phyloP scores from a whole-genome alignment of 495 filamentous ascomycete species.

The Trichoderma orchidacearum region DNA sequence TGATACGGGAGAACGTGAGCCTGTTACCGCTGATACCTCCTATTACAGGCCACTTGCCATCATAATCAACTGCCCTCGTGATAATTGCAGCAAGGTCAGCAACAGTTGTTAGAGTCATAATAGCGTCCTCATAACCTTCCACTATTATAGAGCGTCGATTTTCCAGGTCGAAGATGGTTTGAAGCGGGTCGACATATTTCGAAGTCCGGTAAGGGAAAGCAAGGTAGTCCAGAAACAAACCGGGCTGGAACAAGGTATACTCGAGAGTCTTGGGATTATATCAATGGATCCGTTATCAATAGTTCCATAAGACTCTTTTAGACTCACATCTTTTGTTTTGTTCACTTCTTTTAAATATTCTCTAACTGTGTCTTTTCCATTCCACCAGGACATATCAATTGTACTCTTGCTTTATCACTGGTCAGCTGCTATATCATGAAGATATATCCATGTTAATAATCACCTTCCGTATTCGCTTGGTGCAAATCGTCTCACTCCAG shows the following conservation, averaged over 20 bases:
- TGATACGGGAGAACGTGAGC: conserved; percentile 24
- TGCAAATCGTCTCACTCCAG: conserved; percentile 42
- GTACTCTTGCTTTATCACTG: conserved; percentile 25
- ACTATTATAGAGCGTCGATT: conserved; percentile 34
- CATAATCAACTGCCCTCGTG: conserved; percentile 34
- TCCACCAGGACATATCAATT: too few relatives aligned
- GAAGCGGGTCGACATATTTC: conserved; percentile 29
- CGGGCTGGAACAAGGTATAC: conserved; percentile 44
- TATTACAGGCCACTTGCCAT: conserved; percentile 41
- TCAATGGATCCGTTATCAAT: background rate
- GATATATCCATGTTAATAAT: too few relatives aligned
- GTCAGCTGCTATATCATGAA: conserved; percentile 40
- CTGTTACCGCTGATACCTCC: conserved; percentile 37
- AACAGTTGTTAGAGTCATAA: conserved; percentile 32
- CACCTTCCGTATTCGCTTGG: conserved; percentile 29
- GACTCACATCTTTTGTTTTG: conserved; percentile 4
- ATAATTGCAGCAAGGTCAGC: conserved; percentile 36
- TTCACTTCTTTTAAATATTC: too few relatives aligned
- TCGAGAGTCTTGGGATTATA: conserved; percentile 32
- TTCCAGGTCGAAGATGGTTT: conserved; percentile 30
- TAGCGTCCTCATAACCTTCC: conserved; percentile 27
- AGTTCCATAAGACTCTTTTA: background rate
- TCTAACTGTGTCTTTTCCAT: too few relatives aligned
- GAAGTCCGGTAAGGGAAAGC: conserved; percentile 33
- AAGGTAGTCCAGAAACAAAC: conserved; percentile 40